phyloP scores from a whole-genome alignment of 1,139 yeast genomes.

The Debaryomyces subglobosus region DNA sequence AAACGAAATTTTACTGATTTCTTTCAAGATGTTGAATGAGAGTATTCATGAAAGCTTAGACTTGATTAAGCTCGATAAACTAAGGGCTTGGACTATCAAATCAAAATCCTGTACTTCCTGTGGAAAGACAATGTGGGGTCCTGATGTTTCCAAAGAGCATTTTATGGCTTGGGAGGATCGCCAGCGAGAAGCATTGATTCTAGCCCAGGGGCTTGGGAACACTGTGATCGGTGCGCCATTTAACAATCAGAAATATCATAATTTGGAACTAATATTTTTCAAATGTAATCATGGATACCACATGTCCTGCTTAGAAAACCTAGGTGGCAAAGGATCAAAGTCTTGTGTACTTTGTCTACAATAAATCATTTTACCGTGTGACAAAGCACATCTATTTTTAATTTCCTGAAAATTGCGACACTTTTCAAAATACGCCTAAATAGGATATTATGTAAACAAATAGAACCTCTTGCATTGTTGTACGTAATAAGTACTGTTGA shows the following conservation, averaged over 20 bases:
- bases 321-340: constrained; percentile 16
- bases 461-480: constrained; percentile 1
- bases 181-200: constrained; percentile 18
- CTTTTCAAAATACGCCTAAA: constrained; percentile 3
- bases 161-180: constrained; percentile 54
- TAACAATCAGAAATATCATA: constrained; percentile 12
- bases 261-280: constrained; percentile 34
- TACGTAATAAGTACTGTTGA: neutral
- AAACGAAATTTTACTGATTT: constrained; percentile 55
- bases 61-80: constrained; percentile 38
- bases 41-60: constrained; percentile 53
- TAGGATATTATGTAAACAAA: constrained; percentile 7
- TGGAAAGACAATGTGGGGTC: constrained; percentile 67
- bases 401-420: constrained; percentile 3
- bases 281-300: constrained; percentile 70
- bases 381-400: neutral
- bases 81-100: constrained; percentile 63
- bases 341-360: constrained; percentile 17
- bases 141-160: constrained; percentile 46
- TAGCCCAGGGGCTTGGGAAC: constrained; percentile 6
- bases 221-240: constrained; percentile 9
- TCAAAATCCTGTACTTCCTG: constrained; percentile 69
- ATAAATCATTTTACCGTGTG: neutral
- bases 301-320: constrained; percentile 50
- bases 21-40: constrained; percentile 55